Percentiles rank a stretch among this genome's conserved stretches.
Conservation (phyloP, 2,329 filamentous ascomycete species). For the Calycina marina region DNA sequence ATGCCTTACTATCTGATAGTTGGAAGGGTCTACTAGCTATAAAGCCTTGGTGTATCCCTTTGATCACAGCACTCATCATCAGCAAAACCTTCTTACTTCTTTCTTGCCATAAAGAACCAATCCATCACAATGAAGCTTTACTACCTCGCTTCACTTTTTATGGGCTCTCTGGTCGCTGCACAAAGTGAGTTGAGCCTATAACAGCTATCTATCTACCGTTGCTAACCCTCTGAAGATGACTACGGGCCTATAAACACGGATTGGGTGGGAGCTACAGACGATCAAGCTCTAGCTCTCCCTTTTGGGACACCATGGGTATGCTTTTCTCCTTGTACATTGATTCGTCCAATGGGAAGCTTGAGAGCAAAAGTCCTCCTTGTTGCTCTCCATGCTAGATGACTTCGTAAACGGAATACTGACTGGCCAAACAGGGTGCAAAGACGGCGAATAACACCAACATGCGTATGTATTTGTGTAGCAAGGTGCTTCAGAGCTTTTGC, state of each 20-base stretch:
- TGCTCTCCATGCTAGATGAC: not conserved
- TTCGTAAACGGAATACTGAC: conserved; percentile 16
- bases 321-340: too few species aligned
- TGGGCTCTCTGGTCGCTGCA: conserved; percentile 4
- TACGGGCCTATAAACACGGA: too few species aligned
- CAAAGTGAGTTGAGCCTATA: conserved; percentile 4
- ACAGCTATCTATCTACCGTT: not conserved
- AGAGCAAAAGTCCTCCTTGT: not conserved
- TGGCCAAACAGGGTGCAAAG: conserved; percentile 34
- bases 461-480: conserved; percentile 8
- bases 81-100: too few species aligned
- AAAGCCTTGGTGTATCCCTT: too few species aligned
- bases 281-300: not conserved
- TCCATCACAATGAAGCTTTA: not conserved
- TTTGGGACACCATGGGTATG: too few species aligned
- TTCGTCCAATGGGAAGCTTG: too few species aligned
- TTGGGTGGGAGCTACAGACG: too few species aligned
- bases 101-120: too few species aligned
- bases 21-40: too few species aligned
- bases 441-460: conserved; percentile 27
- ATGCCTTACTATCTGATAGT: too few species aligned
- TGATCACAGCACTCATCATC: too few species aligned
- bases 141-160: conserved; percentile 3
- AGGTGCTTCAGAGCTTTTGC: too few species aligned
- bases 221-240: not conserved